Evolutionary conservation across 2,329 filamentous ascomycete genomes (phyloP).

Genomic region (Pseudopyrenochaeta lycopersici): DNA sequence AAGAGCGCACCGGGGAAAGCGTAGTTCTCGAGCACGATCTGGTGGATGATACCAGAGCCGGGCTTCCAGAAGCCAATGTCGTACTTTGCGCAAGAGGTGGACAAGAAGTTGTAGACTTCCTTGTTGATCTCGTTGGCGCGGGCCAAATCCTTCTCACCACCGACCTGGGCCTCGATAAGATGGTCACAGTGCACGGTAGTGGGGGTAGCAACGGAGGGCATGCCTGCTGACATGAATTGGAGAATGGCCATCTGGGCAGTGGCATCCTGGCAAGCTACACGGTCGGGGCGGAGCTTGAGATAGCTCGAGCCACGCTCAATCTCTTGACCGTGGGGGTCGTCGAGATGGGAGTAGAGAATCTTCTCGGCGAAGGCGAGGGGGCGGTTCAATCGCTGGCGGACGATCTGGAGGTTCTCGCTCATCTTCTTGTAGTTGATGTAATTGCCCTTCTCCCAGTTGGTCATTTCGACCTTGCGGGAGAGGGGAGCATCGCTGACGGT

Average conservation of each 20-base stretch:
- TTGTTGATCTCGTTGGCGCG: slow-evolving; percentile 95
- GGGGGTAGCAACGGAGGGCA: slow-evolving; percentile 93
- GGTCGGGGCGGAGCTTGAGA: slow-evolving; percentile 94
- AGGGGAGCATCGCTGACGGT: slow-evolving; percentile 87
- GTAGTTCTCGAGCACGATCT: slow-evolving; percentile 98
- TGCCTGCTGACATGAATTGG: slow-evolving; percentile 99
- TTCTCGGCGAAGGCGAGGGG: slow-evolving; percentile 97
- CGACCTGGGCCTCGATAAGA: slow-evolving; percentile 96
- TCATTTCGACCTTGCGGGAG: slow-evolving; percentile 96
- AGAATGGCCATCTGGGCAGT: slow-evolving; percentile 99
- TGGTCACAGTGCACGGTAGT: slow-evolving; percentile 98
- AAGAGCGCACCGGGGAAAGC: slow-evolving; percentile 98
- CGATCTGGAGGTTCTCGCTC: slow-evolving; percentile 94
- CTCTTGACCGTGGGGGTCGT: slow-evolving; percentile 94
- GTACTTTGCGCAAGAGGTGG: slow-evolving; percentile 95
- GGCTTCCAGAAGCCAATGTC: slow-evolving; percentile 99
- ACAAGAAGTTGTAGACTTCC: slow-evolving; percentile 98
- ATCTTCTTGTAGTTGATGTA: slow-evolving; percentile 99
- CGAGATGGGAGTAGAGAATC: slow-evolving; percentile 98
- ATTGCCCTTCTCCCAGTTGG: slow-evolving; percentile 94
- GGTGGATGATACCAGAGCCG: slow-evolving; percentile 98
- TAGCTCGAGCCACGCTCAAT: slow-evolving; percentile 96
- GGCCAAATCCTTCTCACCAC: slow-evolving; percentile 91
- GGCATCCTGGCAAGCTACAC: slow-evolving; percentile 99
- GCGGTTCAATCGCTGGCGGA: slow-evolving; percentile 87